Percentiles rank a stretch among this genome's conserved stretches.
Conservation (phyloP, 2,329 filamentous ascomycete species). For the Nigrospora oryzae region DNA sequence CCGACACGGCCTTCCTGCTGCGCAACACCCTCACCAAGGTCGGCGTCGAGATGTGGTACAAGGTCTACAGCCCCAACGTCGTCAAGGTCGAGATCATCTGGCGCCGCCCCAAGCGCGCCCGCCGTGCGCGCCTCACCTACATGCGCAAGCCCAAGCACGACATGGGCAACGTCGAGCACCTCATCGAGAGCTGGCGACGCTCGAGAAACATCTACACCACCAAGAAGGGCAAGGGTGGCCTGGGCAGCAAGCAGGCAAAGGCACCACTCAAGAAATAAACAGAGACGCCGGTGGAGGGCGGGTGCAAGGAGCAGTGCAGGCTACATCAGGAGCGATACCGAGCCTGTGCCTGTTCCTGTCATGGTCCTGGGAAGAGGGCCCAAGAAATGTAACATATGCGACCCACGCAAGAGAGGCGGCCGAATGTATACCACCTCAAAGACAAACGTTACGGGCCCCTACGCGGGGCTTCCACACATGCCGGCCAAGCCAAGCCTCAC, state of each 20-base stretch:
- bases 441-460: too few relatives aligned
- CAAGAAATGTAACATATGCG: too few relatives aligned
- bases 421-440: too few relatives aligned
- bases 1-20: slow-evolving; percentile 82
- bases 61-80: slow-evolving; percentile 85
- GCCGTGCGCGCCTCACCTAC: slow-evolving; percentile 82
- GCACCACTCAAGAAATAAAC: too few relatives aligned
- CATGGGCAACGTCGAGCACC: slow-evolving; percentile 73
- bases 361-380: too few relatives aligned
- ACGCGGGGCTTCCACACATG: too few relatives aligned
- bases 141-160: slow-evolving; percentile 86
- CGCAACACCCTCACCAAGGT: slow-evolving; percentile 79
- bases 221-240: slow-evolving; percentile 6
- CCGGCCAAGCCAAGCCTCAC: too few relatives aligned
- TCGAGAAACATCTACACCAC: slow-evolving; percentile 28
- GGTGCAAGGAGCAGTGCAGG: too few relatives aligned
- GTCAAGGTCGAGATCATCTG: slow-evolving; percentile 91
- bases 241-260: neutral
- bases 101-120: slow-evolving; percentile 72
- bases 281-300: too few relatives aligned
- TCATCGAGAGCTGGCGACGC: slow-evolving; percentile 56
- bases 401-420: too few relatives aligned
- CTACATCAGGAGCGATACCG: too few relatives aligned
- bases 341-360: too few relatives aligned
- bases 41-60: slow-evolving; percentile 95